A percentile compares a stretch with the other conserved stretches of the same genome.
phyloP scores from a whole-genome alignment of 768 basidiomycete genomes.

The Boletus pseudo-olivaceus region DNA sequence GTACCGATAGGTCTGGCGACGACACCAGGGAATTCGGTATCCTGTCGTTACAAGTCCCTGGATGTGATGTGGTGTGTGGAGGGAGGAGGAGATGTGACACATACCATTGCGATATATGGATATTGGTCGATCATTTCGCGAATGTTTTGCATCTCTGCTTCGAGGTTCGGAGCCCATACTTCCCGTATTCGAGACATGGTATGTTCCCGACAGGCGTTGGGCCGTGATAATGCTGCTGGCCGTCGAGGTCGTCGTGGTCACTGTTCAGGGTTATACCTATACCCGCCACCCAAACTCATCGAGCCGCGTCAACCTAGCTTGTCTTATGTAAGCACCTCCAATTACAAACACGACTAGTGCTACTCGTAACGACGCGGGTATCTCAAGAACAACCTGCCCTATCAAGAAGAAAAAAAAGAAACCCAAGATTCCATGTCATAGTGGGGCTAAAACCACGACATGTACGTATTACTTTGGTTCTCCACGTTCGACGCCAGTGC shows the following conservation, averaged over 20 bases:
- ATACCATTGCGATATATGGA: conserved; percentile 94
- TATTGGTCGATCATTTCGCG: conserved; percentile 85
- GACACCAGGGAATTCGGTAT: conserved; percentile 98
- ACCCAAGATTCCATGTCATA: conserved; percentile 12
- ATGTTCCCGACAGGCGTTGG: conserved; percentile 2
- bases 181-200: conserved; percentile 83
- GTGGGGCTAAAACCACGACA: conserved; percentile 60
- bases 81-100: conserved; percentile 20
- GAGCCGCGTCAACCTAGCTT: conserved; percentile 7
- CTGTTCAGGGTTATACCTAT: conserved; percentile 6
- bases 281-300: conserved; percentile 13
- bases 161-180: conserved; percentile 93
- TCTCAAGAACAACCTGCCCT: conserved; percentile 7
- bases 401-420: conserved; percentile 15
- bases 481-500: conserved; percentile 52
- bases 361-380: conserved; percentile 6
- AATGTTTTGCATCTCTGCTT: conserved; percentile 86
- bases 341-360: neutral
- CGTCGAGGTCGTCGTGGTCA: conserved; percentile 21
- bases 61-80: neutral
- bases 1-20: conserved; percentile 95
- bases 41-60: conserved; percentile 46
- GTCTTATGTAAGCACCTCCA: conserved; percentile 28
- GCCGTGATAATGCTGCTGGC: neutral
- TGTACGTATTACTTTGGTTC: conserved; percentile 54